These are phyloP conservation scores for Fusarium tricinctum DNA, from an alignment of 2,329 filamentous ascomycete genomes.

Conservation along the genomic window DNA sequence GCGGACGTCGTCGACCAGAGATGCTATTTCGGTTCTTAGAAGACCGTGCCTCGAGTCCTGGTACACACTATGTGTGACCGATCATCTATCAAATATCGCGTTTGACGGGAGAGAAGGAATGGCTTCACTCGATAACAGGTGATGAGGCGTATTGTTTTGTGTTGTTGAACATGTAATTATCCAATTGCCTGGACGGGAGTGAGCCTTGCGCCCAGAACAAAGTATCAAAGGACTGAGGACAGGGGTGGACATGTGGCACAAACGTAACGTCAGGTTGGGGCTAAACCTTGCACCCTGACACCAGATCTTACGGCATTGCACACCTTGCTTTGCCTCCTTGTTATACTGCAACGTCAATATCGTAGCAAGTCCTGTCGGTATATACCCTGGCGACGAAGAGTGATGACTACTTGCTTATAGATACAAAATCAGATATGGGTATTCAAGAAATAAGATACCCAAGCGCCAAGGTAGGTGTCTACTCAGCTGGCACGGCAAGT, in stretches of 20 bases:
- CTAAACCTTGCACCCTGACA: slow-evolving; percentile 44
- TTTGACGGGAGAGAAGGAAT: slow-evolving; percentile 8
- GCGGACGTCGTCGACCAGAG: slow-evolving; percentile 2
- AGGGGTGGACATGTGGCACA: slow-evolving; percentile 36
- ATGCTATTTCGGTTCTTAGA: not conserved
- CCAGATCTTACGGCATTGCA: slow-evolving; percentile 50
- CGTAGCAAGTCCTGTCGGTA: slow-evolving; percentile 8
- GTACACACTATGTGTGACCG: slow-evolving; percentile 28
- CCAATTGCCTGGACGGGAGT: slow-evolving; percentile 23
- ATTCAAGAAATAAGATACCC: not conserved
- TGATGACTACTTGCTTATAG: not conserved
- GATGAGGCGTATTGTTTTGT: slow-evolving; percentile 46
- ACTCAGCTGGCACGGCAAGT: not conserved
- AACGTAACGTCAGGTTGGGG: slow-evolving; percentile 35
- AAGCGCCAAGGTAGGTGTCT: no score
- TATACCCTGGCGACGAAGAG: not conserved
- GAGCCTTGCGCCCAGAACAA: slow-evolving; percentile 29
- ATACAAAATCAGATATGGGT: not conserved
- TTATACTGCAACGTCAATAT: slow-evolving; percentile 31
- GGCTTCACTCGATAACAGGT: slow-evolving; percentile 39
- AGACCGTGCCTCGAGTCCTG: slow-evolving; percentile 21
- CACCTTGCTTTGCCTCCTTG: slow-evolving; percentile 43
- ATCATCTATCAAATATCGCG: slow-evolving; percentile 29
- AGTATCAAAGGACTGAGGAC: slow-evolving; percentile 24
- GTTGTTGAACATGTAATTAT: slow-evolving; percentile 37